These are phyloP conservation scores for Colletotrichum navitas DNA, from an alignment of 2,329 filamentous ascomycete genomes.

Conservation along the genomic window DNA sequence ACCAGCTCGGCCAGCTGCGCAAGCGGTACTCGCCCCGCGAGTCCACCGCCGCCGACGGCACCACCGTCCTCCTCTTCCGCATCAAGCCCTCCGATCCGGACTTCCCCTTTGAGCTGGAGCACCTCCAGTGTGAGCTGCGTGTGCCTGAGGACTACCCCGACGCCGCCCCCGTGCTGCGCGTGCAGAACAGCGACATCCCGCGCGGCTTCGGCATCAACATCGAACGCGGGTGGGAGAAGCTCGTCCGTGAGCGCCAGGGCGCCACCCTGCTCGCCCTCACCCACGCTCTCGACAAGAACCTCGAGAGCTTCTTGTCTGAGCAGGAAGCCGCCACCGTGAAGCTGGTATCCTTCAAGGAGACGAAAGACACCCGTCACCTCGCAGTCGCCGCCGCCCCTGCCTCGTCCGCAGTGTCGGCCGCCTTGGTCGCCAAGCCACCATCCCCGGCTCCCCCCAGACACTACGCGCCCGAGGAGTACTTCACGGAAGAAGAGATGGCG, in stretches of 20 bases:
- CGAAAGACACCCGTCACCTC: slow-evolving; percentile 61
- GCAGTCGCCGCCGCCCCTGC: slow-evolving; percentile 42
- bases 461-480: slow-evolving; percentile 62
- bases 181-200: slow-evolving; percentile 77
- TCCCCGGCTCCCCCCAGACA: slow-evolving; percentile 42
- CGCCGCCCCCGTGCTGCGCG: slow-evolving; percentile 68
- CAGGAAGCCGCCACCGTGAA: slow-evolving; percentile 81
- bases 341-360: slow-evolving; percentile 71
- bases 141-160: slow-evolving; percentile 75
- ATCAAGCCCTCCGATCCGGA: slow-evolving; percentile 83
- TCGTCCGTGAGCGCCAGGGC: slow-evolving; percentile 67
- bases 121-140: slow-evolving; percentile 75
- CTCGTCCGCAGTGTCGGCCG: slow-evolving; percentile 1
- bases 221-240: slow-evolving; percentile 77
- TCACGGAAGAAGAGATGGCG: slow-evolving; percentile 70
- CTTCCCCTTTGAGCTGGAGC: slow-evolving; percentile 82
- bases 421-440: slow-evolving; percentile 6
- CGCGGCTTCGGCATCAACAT: slow-evolving; percentile 82
- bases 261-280: slow-evolving; percentile 74
- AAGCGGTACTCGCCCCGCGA: slow-evolving; percentile 71
- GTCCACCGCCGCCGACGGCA: slow-evolving; percentile 58
- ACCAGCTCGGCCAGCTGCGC: slow-evolving; percentile 80
- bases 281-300: slow-evolving; percentile 77
- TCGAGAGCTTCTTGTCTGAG: slow-evolving; percentile 77
- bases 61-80: slow-evolving; percentile 70